A percentile compares a stretch with the other conserved stretches of the same genome.
phyloP scores from a whole-genome alignment of 2,329 filamentous ascomycete genomes.

The Xylariales sp. region DNA sequence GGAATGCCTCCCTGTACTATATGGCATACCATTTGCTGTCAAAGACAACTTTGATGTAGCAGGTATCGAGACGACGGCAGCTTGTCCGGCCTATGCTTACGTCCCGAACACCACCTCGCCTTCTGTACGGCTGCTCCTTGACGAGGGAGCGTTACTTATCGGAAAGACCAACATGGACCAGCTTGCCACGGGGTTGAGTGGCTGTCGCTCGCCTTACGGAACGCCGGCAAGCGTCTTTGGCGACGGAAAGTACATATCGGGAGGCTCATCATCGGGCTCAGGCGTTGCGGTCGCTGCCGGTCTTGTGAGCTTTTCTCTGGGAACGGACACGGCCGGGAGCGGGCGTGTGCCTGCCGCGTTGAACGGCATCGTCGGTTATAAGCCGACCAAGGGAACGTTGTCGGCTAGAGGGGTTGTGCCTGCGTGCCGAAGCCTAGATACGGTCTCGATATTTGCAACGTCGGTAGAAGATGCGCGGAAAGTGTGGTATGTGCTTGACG shows the following conservation, averaged over 20 bases:
- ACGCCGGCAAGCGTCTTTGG: conserved; percentile 31
- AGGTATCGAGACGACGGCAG: conserved; percentile 45
- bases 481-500: conserved; percentile 43
- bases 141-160: conserved; percentile 49
- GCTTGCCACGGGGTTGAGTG: conserved; percentile 56
- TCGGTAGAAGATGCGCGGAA: conserved; percentile 41
- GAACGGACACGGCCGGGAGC: conserved; percentile 52
- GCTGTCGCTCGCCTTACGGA: conserved; percentile 54
- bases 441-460: conserved; percentile 43
- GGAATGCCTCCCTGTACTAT: conserved; percentile 26
- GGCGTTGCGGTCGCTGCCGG: conserved; percentile 48
- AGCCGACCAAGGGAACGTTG: conserved; percentile 46
- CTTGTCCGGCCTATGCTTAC: conserved; percentile 44
- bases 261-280: conserved; percentile 19
- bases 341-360: conserved; percentile 48
- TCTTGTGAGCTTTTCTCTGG: conserved; percentile 51
- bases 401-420: conserved; percentile 43
- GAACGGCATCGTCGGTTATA: conserved; percentile 49
- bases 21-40: conserved; percentile 51
- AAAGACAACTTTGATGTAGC: conserved; percentile 54
- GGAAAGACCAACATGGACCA: conserved; percentile 59
- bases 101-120: conserved; percentile 39
- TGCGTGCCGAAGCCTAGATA: conserved; percentile 50
- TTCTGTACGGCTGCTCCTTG: conserved; percentile 41
- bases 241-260: conserved; percentile 17